A percentile compares a stretch with the other conserved stretches of the same genome.
Evolutionary conservation across 1,284 basidiomycete genomes (phyloP).

Genomic region (Malassezia sp.): DNA sequence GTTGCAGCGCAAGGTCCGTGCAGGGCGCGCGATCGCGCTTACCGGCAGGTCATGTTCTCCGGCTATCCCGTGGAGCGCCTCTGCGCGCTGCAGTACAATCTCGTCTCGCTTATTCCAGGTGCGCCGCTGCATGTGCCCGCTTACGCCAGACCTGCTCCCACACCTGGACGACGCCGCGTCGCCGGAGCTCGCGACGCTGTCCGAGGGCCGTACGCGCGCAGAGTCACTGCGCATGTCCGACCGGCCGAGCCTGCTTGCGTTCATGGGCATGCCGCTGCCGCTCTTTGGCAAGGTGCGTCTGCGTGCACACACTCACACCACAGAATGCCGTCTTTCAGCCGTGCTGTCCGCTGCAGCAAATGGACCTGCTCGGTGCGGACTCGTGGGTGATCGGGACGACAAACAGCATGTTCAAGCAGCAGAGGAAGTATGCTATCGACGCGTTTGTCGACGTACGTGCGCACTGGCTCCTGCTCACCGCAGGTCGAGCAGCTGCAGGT

Average conservation of each 20-base stretch:
- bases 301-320: too few species aligned
- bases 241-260: constrained; percentile 76
- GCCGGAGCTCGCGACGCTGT: constrained; percentile 51
- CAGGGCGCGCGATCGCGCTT: neutral
- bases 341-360: constrained; percentile 87
- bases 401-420: constrained; percentile 88
- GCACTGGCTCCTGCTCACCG: neutral
- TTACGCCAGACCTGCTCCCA: constrained; percentile 59
- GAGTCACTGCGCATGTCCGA: constrained; percentile 75
- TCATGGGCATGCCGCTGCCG: constrained; percentile 78
- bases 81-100: constrained; percentile 93
- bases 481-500: constrained; percentile 30
- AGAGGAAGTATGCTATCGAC: constrained; percentile 69
- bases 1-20: constrained; percentile 54
- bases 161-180: constrained; percentile 77
- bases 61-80: constrained; percentile 92
- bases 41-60: constrained; percentile 75
- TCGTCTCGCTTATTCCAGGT: constrained; percentile 51
- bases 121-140: too few species aligned
- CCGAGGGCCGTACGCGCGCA: constrained; percentile 15
- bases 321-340: constrained; percentile 96
- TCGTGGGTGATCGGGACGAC: constrained; percentile 77
- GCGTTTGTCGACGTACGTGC: constrained; percentile 63
- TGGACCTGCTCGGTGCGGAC: constrained; percentile 72
- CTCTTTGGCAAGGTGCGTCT: constrained; percentile 51